Conservation (phyloP, 2,329 filamentous ascomycete species). For the Emergomyces africanus region DNA sequence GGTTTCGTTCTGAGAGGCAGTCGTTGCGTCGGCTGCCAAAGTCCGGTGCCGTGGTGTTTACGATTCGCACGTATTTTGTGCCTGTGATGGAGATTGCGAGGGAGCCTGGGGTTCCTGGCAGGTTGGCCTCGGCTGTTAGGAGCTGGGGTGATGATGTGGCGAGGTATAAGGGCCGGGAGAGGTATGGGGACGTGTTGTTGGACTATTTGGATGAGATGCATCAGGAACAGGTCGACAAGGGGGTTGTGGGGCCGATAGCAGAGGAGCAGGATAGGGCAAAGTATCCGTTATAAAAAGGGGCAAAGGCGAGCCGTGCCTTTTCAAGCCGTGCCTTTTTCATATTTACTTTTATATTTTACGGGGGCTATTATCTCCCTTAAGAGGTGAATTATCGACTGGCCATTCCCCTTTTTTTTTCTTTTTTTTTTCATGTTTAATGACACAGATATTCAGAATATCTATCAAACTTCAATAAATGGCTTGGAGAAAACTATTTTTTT, state of each 20-base stretch:
- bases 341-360: background rate
- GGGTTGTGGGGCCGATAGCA: conserved; percentile 48
- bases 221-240: conserved; percentile 55
- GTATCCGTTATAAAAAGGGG: conserved; percentile 45
- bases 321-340: no score
- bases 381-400: background rate
- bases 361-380: background rate
- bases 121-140: conserved; percentile 62
- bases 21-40: conserved; percentile 50
- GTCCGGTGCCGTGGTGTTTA: conserved; percentile 53
- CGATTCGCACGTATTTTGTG: conserved; percentile 68
- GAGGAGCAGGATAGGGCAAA: conserved; percentile 25
- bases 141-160: conserved; percentile 73
- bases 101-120: conserved; percentile 65
- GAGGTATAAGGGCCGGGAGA: conserved; percentile 64
- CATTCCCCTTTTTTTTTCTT: no score
- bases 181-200: conserved; percentile 59
- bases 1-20: conserved; percentile 66
- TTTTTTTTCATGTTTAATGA: no score
- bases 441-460: no score
- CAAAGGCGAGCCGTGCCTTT: background rate
- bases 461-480: no score
- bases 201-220: conserved; percentile 67
- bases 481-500: no score
- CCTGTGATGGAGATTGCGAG: conserved; percentile 53